phyloP scores from a whole-genome alignment of 805 yeast genomes.

The Saccharomycopsis sp. region DNA sequence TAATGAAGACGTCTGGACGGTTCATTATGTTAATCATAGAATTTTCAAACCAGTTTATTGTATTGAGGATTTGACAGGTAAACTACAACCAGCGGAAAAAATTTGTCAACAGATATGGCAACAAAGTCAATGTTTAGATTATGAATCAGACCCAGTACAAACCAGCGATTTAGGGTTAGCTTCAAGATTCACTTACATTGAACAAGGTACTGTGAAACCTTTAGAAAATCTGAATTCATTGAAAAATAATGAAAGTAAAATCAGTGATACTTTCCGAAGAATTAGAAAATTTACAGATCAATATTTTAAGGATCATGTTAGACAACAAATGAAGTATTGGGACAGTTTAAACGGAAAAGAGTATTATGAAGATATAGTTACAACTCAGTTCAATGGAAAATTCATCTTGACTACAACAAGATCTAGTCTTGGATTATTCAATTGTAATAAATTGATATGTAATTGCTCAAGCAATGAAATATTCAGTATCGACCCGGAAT shows the following conservation, averaged over 20 bases:
- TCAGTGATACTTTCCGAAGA: slow-evolving; percentile 21
- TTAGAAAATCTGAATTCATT: background rate
- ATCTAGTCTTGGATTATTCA: slow-evolving; percentile 37
- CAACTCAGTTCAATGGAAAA: slow-evolving; percentile 26
- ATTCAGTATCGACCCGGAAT: slow-evolving; percentile 24
- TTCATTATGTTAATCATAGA: slow-evolving; percentile 32
- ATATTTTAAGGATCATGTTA: slow-evolving; percentile 25
- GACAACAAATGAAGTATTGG: slow-evolving; percentile 22
- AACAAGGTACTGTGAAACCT: background rate
- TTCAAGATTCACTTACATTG: slow-evolving; percentile 25
- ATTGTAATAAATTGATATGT: slow-evolving; percentile 40
- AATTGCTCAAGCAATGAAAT: slow-evolving; percentile 39
- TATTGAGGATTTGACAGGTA: slow-evolving; percentile 41
- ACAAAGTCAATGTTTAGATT: slow-evolving; percentile 37
- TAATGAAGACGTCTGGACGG: slow-evolving; percentile 50
- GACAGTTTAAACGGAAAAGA: slow-evolving; percentile 25
- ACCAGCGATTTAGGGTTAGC: slow-evolving; percentile 37
- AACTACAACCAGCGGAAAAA: slow-evolving; percentile 14
- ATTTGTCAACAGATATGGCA: slow-evolving; percentile 26
- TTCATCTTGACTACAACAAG: slow-evolving; percentile 41
- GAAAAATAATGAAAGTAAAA: background rate
- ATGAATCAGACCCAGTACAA: slow-evolving; percentile 33
- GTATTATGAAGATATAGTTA: slow-evolving; percentile 27
- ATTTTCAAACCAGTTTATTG: slow-evolving; percentile 45
- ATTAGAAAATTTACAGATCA: slow-evolving; percentile 27